Conservation (phyloP, 2,329 filamentous ascomycete genomes). For the Colletotrichum trifolii region DNA sequence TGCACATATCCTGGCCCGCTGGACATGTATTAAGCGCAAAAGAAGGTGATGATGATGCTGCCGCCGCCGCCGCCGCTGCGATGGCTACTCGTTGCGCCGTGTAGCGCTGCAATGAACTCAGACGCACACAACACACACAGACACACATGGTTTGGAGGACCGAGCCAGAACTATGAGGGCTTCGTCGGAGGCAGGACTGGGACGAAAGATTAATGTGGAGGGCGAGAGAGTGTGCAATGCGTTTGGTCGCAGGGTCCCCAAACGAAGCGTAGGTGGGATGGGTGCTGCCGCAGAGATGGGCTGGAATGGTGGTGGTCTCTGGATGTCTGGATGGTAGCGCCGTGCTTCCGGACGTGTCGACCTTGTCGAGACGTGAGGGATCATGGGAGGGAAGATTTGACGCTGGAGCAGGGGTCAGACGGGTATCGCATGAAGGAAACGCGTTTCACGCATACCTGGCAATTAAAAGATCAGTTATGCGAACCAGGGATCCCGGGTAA, state of each 20-base stretch:
- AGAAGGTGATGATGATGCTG: too few species aligned
- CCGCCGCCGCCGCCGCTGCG: too few species aligned
- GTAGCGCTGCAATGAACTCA: background rate
- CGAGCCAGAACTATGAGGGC: conserved; percentile 30
- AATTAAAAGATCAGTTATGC: conserved; percentile 63
- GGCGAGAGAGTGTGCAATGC: background rate
- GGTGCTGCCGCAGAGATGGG: conserved; percentile 15
- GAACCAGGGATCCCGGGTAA: conserved; percentile 42
- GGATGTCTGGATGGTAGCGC: conserved; percentile 1
- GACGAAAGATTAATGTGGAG: conserved; percentile 18
- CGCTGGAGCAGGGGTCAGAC: conserved; percentile 39
- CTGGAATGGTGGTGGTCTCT: conserved; percentile 1
- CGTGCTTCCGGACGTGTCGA: conserved; percentile 19
- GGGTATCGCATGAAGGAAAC: conserved; percentile 56
- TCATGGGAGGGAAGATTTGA: conserved; percentile 26
- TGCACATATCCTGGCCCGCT: conserved; percentile 18
- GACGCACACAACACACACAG: background rate
- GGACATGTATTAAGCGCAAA: background rate
- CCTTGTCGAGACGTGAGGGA: conserved; percentile 33
- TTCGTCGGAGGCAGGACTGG: conserved; percentile 22
- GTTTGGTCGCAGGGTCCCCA: conserved; percentile 13
- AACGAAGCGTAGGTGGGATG: conserved; percentile 5
- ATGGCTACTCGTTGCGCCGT: too few species aligned
- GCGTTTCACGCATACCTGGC: conserved; percentile 56
- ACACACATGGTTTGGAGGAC: conserved; percentile 15